phyloP scores from a whole-genome alignment of 1,284 basidiomycete genomes.

The Puccinia sorghi region DNA sequence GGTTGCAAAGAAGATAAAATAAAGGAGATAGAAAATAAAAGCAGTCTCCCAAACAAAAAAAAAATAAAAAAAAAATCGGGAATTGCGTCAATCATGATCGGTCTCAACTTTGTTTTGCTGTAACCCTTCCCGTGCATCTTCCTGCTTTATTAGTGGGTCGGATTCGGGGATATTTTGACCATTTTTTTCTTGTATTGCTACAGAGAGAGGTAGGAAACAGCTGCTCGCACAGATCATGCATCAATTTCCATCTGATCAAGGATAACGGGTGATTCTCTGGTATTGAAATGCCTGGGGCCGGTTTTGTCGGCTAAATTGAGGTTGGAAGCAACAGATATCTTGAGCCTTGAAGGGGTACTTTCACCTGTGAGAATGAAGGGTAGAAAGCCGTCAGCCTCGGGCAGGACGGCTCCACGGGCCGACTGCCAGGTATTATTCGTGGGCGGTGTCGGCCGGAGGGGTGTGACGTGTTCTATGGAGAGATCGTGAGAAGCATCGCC shows the following conservation, averaged over 20 bases:
- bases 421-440: slow-evolving; percentile 12
- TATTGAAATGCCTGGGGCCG: not conserved
- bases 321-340: not conserved
- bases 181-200: too few species aligned
- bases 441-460: slow-evolving; percentile 7
- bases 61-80: not conserved
- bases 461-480: slow-evolving; percentile 1
- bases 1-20: not conserved
- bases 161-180: too few species aligned
- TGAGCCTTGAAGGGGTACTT: slow-evolving; percentile 29
- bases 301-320: not conserved
- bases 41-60: not conserved
- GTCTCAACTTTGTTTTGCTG: not conserved
- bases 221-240: not conserved
- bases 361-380: slow-evolving; percentile 48
- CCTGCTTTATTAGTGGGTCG: too few species aligned
- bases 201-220: not conserved
- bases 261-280: not conserved
- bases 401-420: slow-evolving; percentile 42
- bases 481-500: not conserved
- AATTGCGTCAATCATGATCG: not conserved
- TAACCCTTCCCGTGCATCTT: not conserved
- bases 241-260: slow-evolving; percentile 14
- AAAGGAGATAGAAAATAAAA: slow-evolving; percentile 4
- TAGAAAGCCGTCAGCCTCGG: slow-evolving; percentile 45